phyloP scores from a whole-genome alignment of 176 grass and related monocot genomes.

The Eleusine coracana region DNA sequence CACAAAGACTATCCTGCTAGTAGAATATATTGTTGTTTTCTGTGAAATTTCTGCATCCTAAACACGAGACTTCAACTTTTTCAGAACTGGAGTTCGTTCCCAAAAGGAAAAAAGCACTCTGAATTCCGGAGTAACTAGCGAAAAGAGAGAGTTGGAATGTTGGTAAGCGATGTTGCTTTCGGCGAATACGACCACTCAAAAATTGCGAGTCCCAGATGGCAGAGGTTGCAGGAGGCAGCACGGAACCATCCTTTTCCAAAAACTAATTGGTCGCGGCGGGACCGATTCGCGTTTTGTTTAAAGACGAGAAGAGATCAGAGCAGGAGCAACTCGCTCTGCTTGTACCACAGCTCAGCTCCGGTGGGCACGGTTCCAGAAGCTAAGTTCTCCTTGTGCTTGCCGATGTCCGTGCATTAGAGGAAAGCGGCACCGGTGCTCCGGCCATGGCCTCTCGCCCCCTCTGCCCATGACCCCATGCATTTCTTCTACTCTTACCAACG shows the following conservation, averaged over 20 bases:
- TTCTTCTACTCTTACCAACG: background rate
- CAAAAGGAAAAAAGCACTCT: background rate
- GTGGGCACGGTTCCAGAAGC: conserved; percentile 22
- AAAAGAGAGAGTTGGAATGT: background rate
- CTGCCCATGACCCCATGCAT: conserved; percentile 39
- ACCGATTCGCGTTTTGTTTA: conserved; percentile 33
- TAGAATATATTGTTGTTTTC: background rate
- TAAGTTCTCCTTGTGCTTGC: conserved; percentile 59
- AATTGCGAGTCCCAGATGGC: conserved; percentile 1
- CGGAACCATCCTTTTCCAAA: conserved; percentile 44
- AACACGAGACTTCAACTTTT: background rate
- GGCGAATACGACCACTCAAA: background rate
- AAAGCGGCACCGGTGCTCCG: conserved; percentile 61
- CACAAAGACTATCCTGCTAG: background rate
- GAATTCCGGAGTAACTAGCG: background rate
- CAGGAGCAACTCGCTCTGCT: background rate
- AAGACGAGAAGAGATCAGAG: conserved; percentile 9
- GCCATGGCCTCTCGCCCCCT: conserved; percentile 49
- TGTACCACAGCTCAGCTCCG: background rate
- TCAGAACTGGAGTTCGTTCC: background rate
- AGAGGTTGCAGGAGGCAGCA: conserved; percentile 23
- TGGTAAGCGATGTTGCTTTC: conserved; percentile 20
- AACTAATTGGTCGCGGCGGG: conserved; percentile 26
- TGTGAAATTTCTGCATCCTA: background rate
- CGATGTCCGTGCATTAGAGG: conserved; percentile 61